Evolutionary conservation across 2,329 filamentous ascomycete genomes (phyloP).

Genomic region (Fusarium tuaranense): DNA sequence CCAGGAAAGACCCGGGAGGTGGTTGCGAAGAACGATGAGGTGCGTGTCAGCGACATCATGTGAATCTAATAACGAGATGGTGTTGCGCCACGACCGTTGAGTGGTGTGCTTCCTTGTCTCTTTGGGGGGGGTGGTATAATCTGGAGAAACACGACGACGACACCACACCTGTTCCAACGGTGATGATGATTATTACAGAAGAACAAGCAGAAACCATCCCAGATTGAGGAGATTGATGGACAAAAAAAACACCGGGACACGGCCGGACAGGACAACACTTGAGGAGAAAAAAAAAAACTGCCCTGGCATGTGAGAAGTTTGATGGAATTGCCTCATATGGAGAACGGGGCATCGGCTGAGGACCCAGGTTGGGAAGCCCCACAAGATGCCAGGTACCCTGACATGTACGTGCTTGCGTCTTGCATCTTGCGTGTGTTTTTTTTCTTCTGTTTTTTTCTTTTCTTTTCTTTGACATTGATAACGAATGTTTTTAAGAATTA

Average conservation of each 20-base stretch:
- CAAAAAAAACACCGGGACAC: slow-evolving; percentile 11
- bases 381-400: slow-evolving; percentile 40
- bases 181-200: background rate
- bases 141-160: background rate
- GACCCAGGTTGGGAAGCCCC: slow-evolving; percentile 38
- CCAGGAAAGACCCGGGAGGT: slow-evolving; percentile 1
- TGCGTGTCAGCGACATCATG: slow-evolving; percentile 37
- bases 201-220: background rate
- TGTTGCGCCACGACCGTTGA: slow-evolving; percentile 27
- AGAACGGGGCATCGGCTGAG: slow-evolving; percentile 44
- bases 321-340: slow-evolving; percentile 43
- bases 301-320: slow-evolving; percentile 35
- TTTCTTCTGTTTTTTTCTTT: background rate
- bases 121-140: background rate
- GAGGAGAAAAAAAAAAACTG: background rate
- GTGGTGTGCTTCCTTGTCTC: slow-evolving; percentile 23
- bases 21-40: slow-evolving; percentile 22
- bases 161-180: background rate
- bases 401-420: slow-evolving; percentile 27
- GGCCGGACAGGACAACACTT: background rate
- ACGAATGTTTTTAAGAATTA: background rate
- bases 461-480: background rate
- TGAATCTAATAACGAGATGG: slow-evolving; percentile 30
- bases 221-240: slow-evolving; percentile 13
- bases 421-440: slow-evolving; percentile 33